A percentile compares a stretch with the other conserved stretches of the same genome.
Conservation (phyloP, 192 early-diverging fungal species). For the Umbelopsis sp. region DNA sequence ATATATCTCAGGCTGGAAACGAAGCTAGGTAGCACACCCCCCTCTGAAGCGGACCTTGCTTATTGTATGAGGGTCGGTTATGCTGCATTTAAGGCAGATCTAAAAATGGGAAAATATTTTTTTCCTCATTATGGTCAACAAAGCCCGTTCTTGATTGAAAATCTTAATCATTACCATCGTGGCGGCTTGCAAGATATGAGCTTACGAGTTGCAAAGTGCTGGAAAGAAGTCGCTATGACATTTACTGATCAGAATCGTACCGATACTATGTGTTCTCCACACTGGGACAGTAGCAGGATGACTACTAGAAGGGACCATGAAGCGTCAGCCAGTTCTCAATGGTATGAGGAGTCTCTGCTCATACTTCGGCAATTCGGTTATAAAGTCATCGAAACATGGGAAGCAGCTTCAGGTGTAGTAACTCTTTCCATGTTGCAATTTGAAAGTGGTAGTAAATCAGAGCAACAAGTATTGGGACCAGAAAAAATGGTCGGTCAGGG, state of each 20-base stretch:
- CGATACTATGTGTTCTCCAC: background rate
- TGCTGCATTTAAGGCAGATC: slow-evolving; percentile 59
- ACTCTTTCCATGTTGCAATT: too few species aligned
- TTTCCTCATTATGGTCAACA: slow-evolving; percentile 60
- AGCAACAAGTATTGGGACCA: background rate
- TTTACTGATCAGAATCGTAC: background rate
- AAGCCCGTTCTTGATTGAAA: slow-evolving; percentile 77
- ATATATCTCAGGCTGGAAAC: slow-evolving; percentile 61
- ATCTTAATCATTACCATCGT: slow-evolving; percentile 68
- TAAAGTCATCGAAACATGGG: too few species aligned
- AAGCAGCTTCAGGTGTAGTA: too few species aligned
- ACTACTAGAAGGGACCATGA: background rate
- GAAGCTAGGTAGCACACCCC: slow-evolving; percentile 27
- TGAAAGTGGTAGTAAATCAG: background rate
- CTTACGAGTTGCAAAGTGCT: slow-evolving; percentile 59
- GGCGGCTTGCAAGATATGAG: slow-evolving; percentile 74
- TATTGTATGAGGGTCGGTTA: slow-evolving; percentile 66
- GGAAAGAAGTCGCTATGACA: slow-evolving; percentile 15
- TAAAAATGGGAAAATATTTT: slow-evolving; percentile 55
- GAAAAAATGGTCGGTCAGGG: background rate
- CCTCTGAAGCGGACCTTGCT: slow-evolving; percentile 39
- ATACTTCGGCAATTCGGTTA: too few species aligned
- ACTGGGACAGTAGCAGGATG: background rate
- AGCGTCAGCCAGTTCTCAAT: too few species aligned
- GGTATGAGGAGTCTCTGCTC: too few species aligned